Evolutionary conservation across 1,139 yeast species (phyloP), one percentile per base, ranked within the genome.

Genomic region (Blastobotrys proliferans): DNA sequence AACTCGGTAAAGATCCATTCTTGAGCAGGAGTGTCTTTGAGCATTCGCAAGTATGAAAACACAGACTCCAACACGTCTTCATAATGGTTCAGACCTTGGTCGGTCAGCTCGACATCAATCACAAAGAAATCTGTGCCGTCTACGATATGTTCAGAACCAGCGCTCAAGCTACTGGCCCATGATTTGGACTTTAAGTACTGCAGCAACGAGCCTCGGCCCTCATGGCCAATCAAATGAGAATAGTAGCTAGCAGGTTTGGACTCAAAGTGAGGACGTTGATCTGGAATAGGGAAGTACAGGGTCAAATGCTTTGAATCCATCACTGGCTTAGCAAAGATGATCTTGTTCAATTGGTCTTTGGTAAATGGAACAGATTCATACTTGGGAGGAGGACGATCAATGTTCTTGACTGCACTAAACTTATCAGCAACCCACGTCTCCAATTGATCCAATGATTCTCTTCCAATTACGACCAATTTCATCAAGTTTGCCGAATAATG

Each of bases 221-320:
- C 97, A 61, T 92, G 97, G 26, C 98, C 97, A 44, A 92, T 66
- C 45, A 92, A 69, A 61, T 90, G 97, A 20, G 92, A 77, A 53
- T 70, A 74, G 61, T 87, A 84, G 42, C 73, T 76, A 10, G 76
- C 72, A 0, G 97, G 95, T 53, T 78, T 79, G 21, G 76, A 71
- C 39, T 75, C 74, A 85, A 92, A 84, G 43, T 73, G 64, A 13
- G 67, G 64, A 46, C 74, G 71, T 54, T 80, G 82, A 56, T 85
- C 90, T 1, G 96, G 96, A 11, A 85, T 75, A 48, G 77, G 71
- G 61, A 92, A 92, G 3, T 76, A 64, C 13, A 92, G 51, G 49
- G 81, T 84, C 37, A 92, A 61, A 50, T 74, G 73, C 60, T 83
- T 81, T 40, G 77, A 65, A 51, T 88, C 90, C 79, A 81, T 86